These are phyloP conservation scores for Tetrapisispora arboricola DNA, from an alignment of 805 yeast genomes.

Conservation along the genomic window DNA sequence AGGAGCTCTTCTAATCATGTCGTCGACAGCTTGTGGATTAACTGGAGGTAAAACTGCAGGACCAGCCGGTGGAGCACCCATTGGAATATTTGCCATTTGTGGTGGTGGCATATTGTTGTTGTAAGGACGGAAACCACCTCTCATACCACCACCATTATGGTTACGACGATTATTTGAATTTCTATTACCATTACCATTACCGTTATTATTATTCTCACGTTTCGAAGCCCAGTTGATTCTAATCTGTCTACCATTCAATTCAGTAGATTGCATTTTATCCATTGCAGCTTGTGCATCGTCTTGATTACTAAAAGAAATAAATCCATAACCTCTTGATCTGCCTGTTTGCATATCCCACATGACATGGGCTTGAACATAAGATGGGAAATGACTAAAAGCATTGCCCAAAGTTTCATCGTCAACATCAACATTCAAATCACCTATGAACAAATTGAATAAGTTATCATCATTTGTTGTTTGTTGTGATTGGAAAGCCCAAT, in stretches of 20 bases:
- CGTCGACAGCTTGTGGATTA: conserved; percentile 52
- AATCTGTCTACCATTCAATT: conserved; percentile 63
- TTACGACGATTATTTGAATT: conserved; percentile 16
- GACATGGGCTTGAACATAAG: conserved; percentile 74
- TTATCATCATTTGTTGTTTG: conserved; percentile 47
- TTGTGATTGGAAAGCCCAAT: conserved; percentile 80
- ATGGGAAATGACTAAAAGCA: conserved; percentile 46
- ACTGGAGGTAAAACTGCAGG: conserved; percentile 27
- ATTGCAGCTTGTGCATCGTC: conserved; percentile 68
- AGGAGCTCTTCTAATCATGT: conserved; percentile 69
- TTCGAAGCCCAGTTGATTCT: conserved; percentile 87
- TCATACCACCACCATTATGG: conserved; percentile 10
- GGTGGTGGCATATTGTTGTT: conserved; percentile 16
- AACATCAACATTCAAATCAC: conserved; percentile 74
- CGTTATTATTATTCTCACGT: conserved; percentile 34
- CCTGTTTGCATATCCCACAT: conserved; percentile 98
- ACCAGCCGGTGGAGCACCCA: conserved; percentile 11
- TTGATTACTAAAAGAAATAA: conserved; percentile 61
- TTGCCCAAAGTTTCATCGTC: conserved; percentile 60
- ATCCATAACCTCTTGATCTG: conserved; percentile 85
- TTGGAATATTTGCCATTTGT: conserved; percentile 18
- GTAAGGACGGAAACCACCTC: conserved; percentile 3
- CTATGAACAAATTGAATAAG: conserved; percentile 70
- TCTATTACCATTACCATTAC: conserved; percentile 13
- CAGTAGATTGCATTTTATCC: conserved; percentile 61